Evolutionary conservation across 176 grass and related monocot genomes (phyloP).

Genomic region (Melocanna baccifera): DNA sequence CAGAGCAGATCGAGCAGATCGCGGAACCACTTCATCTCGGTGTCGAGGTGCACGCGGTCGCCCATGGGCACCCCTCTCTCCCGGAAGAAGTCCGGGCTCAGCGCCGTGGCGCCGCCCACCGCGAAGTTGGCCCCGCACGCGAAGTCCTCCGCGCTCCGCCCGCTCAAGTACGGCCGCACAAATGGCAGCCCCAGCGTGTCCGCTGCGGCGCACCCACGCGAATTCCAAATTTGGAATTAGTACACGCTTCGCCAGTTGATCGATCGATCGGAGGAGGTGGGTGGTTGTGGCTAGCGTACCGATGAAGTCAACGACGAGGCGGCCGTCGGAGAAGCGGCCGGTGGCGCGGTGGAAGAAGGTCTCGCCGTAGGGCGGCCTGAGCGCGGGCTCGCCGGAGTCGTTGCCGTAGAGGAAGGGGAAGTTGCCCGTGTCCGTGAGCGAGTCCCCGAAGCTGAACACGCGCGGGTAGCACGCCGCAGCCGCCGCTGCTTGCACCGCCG

Average conservation of each 20-base stretch:
- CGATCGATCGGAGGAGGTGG: background rate
- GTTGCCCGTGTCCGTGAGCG: constrained; percentile 86
- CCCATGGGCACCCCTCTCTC: constrained; percentile 47
- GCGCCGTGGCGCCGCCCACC: constrained; percentile 69
- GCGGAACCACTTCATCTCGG: constrained; percentile 80
- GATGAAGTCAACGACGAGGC: constrained; percentile 75
- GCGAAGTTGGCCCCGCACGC: constrained; percentile 79
- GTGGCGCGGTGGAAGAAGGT: constrained; percentile 76
- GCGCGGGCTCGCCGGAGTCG: constrained; percentile 31
- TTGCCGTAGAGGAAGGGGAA: constrained; percentile 32
- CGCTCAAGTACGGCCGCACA: constrained; percentile 57
- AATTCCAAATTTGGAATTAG: constrained; percentile 18
- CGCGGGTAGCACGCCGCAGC: constrained; percentile 46
- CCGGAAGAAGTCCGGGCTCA: constrained; percentile 60
- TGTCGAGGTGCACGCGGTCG: constrained; percentile 53
- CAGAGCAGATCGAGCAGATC: constrained; percentile 43
- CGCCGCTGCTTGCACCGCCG: background rate
- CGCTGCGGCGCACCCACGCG: constrained; percentile 22
- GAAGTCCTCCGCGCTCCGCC: constrained; percentile 42
- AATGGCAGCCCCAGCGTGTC: constrained; percentile 54
- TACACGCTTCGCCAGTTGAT: background rate
- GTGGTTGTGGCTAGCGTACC: constrained; percentile 26
- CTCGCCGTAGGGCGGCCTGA: constrained; percentile 59
- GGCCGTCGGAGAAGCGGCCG: constrained; percentile 71
- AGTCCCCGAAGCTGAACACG: constrained; percentile 81